Evolutionary conservation across 176 grass and related monocot genomes (phyloP).

Genomic region (Aegilops sharonensis): DNA sequence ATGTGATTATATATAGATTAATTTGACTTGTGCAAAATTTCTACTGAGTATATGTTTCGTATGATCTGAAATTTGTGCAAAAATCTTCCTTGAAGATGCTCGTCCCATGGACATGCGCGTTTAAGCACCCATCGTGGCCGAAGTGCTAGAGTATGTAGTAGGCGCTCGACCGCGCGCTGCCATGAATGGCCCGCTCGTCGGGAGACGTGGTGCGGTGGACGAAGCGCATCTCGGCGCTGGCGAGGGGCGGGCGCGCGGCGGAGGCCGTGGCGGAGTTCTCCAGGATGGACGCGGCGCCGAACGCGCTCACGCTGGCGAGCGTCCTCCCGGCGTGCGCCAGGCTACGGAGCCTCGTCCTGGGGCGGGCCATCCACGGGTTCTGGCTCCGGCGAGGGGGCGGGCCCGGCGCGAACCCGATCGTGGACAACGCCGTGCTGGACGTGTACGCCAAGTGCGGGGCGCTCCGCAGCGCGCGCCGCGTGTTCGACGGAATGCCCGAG

Average conservation of each 20-base stretch:
- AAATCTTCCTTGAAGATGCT: not conserved
- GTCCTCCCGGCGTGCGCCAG: conserved; percentile 50
- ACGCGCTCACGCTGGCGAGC: conserved; percentile 54
- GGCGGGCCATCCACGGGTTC: conserved; percentile 40
- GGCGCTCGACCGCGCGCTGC: not conserved
- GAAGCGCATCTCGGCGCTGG: conserved; percentile 47
- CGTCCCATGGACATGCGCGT: not conserved
- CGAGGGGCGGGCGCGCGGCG: conserved; percentile 38
- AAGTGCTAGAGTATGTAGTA: not conserved
- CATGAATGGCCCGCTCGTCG: not conserved
- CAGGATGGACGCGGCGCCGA: conserved; percentile 46
- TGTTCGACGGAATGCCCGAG: conserved; percentile 55
- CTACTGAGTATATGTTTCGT: too few relatives aligned
- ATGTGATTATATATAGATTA: not conserved
- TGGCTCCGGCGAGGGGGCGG: conserved; percentile 33
- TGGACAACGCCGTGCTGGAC: conserved; percentile 48
- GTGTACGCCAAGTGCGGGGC: conserved; percentile 46
- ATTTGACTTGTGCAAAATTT: not conserved
- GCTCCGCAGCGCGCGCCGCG: conserved; percentile 14
- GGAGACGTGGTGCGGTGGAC: conserved; percentile 54
- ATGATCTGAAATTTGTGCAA: too few relatives aligned
- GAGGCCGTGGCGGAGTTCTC: conserved; percentile 43
- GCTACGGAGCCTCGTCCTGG: conserved; percentile 22
- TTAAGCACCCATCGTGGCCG: not conserved
- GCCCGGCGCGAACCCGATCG: conserved; percentile 38